Conservation (phyloP, 257 asterid species). For the Plantago ovata region DNA sequence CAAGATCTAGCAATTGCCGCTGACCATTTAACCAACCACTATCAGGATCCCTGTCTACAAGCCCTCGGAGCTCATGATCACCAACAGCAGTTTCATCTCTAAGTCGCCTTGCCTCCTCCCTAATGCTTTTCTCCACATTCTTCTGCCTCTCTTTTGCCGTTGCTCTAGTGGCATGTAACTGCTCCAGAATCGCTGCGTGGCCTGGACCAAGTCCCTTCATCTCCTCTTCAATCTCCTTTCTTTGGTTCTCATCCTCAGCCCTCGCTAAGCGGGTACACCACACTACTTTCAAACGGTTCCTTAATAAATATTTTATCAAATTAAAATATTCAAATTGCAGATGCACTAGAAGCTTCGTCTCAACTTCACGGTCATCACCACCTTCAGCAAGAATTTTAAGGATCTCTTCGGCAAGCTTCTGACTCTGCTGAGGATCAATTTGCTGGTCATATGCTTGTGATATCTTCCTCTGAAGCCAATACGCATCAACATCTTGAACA, state of each 20-base stretch:
- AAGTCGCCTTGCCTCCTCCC: slow-evolving; percentile 57
- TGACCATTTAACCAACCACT: slow-evolving; percentile 61
- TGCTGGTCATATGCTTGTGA: slow-evolving; percentile 59
- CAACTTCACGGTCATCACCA: slow-evolving; percentile 53
- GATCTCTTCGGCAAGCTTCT: slow-evolving; percentile 55
- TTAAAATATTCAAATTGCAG: slow-evolving; percentile 50
- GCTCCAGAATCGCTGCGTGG: slow-evolving; percentile 52
- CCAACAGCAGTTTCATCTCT: slow-evolving; percentile 48
- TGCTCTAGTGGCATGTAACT: slow-evolving; percentile 59
- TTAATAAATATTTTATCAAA: slow-evolving; percentile 40
- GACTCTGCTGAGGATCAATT: slow-evolving; percentile 59
- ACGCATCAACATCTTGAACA: slow-evolving; percentile 61
- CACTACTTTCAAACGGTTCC: slow-evolving; percentile 53
- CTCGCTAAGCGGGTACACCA: slow-evolving; percentile 59
- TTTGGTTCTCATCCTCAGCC: slow-evolving; percentile 56
- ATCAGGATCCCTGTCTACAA: slow-evolving; percentile 49
- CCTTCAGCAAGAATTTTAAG: slow-evolving; percentile 62
- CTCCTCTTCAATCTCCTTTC: slow-evolving; percentile 54
- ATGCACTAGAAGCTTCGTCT: slow-evolving; percentile 46
- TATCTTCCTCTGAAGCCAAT: slow-evolving; percentile 67
- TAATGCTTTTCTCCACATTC: slow-evolving; percentile 52
- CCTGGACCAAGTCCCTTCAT: slow-evolving; percentile 43
- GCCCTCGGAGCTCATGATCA: slow-evolving; percentile 30
- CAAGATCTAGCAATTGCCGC: slow-evolving; percentile 52
- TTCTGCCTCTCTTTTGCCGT: slow-evolving; percentile 61